Evolutionary conservation across 768 basidiomycete species (phyloP).

Genomic region (Lactifluus subvellereus): DNA sequence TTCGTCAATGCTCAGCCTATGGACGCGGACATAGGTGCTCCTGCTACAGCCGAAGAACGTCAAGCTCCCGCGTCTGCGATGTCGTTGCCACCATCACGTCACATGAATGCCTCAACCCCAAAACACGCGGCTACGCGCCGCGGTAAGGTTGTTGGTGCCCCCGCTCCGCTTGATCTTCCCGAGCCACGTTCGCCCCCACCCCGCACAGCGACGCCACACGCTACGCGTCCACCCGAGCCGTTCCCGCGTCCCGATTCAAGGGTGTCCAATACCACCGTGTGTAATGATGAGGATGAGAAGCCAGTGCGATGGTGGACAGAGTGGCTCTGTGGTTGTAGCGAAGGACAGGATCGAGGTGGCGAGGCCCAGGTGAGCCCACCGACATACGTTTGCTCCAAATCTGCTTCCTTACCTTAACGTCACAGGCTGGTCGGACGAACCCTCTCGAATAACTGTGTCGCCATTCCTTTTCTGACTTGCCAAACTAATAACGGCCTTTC

Average conservation of each 20-base stretch:
- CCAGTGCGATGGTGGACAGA: slow-evolving; percentile 76
- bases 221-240: slow-evolving; percentile 34
- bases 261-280: slow-evolving; percentile 22
- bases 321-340: slow-evolving; percentile 76
- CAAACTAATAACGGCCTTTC: not conserved
- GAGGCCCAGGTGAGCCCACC: slow-evolving; percentile 54
- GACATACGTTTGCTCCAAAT: not conserved
- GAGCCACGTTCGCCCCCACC: slow-evolving; percentile 54
- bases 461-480: not conserved
- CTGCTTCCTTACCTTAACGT: not conserved
- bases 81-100: slow-evolving; percentile 14
- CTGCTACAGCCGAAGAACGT: slow-evolving; percentile 2
- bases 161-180: slow-evolving; percentile 53
- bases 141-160: slow-evolving; percentile 38
- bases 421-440: slow-evolving; percentile 71
- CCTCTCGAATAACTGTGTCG: slow-evolving; percentile 37
- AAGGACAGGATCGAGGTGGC: slow-evolving; percentile 67
- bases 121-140: slow-evolving; percentile 26
- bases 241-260: slow-evolving; percentile 31
- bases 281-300: slow-evolving; percentile 32
- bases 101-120: not conserved
- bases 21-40: slow-evolving; percentile 28
- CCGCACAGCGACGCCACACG: slow-evolving; percentile 35
- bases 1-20: slow-evolving; percentile 34
- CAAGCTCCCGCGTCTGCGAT: not conserved